A percentile compares a stretch with the other conserved stretches of the same genome.
Evolutionary conservation across 2,329 filamentous ascomycete species (phyloP).

Genomic region (Epichloe baconii): DNA sequence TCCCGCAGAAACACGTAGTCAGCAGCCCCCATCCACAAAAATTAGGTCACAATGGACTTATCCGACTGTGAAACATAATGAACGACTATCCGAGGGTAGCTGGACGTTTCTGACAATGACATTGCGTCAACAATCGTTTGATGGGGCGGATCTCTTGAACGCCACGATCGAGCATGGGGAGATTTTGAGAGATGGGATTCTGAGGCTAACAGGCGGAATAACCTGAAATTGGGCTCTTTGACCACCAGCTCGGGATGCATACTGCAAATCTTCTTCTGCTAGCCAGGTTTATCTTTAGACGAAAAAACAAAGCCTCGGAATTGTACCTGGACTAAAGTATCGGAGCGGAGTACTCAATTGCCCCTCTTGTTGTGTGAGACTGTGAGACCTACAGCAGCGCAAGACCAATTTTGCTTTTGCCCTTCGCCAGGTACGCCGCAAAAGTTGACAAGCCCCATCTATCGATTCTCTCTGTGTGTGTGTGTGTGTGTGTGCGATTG

Average conservation of each 20-base stretch:
- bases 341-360: not conserved
- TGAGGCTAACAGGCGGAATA: too few species aligned
- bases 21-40: not conserved
- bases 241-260: not conserved
- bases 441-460: not conserved
- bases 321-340: not conserved
- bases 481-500: not conserved
- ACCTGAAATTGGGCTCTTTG: not conserved
- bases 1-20: not conserved
- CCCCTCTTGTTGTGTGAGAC: constrained; percentile 6
- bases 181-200: not conserved
- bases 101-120: not conserved
- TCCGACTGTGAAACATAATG: not conserved
- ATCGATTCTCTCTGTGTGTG: not conserved
- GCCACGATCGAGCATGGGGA: not conserved
- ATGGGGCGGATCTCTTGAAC: not conserved
- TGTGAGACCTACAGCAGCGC: constrained; percentile 9
- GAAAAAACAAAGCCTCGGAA: not conserved
- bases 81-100: not conserved
- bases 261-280: not conserved
- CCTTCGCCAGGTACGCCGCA: not conserved
- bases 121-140: not conserved
- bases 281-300: not conserved
- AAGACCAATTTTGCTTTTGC: constrained; percentile 6
- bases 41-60: not conserved